These are phyloP conservation scores for Rosellinia necatrix DNA, from an alignment of 2,329 filamentous ascomycete genomes.

Conservation along the genomic window DNA sequence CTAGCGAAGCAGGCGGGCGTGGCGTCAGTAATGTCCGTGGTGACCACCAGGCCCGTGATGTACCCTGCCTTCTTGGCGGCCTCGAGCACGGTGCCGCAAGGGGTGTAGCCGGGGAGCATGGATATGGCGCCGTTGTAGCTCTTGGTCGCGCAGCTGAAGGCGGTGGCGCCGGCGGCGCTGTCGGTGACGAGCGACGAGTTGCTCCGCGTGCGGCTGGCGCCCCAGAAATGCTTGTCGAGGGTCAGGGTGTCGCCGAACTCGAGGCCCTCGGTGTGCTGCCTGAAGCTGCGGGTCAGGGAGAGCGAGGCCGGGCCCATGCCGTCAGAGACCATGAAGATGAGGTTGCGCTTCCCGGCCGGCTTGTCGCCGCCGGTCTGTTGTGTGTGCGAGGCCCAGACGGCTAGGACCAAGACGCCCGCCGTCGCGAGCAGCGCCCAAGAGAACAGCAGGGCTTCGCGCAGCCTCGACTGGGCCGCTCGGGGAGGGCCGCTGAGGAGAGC, in stretches of 20 bases:
- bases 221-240: slow-evolving; percentile 88
- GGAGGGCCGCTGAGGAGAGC: slow-evolving; percentile 41
- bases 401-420: slow-evolving; percentile 75
- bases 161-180: slow-evolving; percentile 94
- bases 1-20: slow-evolving; percentile 94
- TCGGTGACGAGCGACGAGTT: slow-evolving; percentile 88
- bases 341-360: slow-evolving; percentile 76
- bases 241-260: slow-evolving; percentile 75
- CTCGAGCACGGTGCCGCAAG: slow-evolving; percentile 91
- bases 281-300: slow-evolving; percentile 82
- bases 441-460: slow-evolving; percentile 76
- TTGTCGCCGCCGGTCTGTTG: slow-evolving; percentile 50
- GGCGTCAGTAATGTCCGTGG: slow-evolving; percentile 92
- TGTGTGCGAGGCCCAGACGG: slow-evolving; percentile 77
- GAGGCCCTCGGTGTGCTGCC: slow-evolving; percentile 76
- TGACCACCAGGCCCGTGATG: slow-evolving; percentile 91
- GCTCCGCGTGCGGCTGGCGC: slow-evolving; percentile 84
- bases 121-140: slow-evolving; percentile 97
- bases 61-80: slow-evolving; percentile 92
- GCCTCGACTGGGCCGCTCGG: slow-evolving; percentile 44
- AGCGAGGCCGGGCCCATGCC: slow-evolving; percentile 96
- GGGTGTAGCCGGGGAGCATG: slow-evolving; percentile 79
- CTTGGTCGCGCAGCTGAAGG: slow-evolving; percentile 90
- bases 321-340: slow-evolving; percentile 99
- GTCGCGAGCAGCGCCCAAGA: slow-evolving; percentile 84